Evolutionary conservation across 2,329 filamentous ascomycete species (phyloP).

Genomic region (Claviceps spartinae): DNA sequence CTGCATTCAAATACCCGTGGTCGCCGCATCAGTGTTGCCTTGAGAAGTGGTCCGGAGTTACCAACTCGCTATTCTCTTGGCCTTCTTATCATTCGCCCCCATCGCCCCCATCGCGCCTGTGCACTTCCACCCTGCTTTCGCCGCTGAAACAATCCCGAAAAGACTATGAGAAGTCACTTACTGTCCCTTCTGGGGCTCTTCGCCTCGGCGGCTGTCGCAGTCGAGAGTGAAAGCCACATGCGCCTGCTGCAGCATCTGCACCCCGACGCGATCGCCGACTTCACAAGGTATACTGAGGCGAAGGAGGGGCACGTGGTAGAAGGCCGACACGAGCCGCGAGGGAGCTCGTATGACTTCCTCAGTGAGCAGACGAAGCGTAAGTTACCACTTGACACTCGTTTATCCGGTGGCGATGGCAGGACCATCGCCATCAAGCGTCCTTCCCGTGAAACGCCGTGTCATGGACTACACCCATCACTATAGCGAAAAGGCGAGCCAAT

Average conservation of each 20-base stretch:
- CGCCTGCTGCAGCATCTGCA: background rate
- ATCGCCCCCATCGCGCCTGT: background rate
- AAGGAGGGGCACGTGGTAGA: background rate
- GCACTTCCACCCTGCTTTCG: too few species aligned
- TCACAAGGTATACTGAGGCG: background rate
- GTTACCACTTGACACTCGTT: background rate
- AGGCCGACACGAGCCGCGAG: background rate
- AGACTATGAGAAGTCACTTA: background rate
- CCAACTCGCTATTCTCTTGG: background rate
- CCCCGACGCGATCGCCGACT: background rate
- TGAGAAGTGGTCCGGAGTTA: background rate
- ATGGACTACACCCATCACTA: background rate
- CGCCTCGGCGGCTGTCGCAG: background rate
- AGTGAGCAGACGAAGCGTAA: slow-evolving; percentile 10
- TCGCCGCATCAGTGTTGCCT: background rate
- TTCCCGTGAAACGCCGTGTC: too few species aligned
- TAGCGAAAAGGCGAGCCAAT: background rate
- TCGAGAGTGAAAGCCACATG: background rate
- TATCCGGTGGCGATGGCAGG: too few species aligned
- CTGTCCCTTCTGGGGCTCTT: slow-evolving; percentile 3
- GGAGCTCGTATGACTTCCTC: slow-evolving; percentile 4
- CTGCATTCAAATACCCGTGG: background rate
- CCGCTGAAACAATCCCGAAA: background rate
- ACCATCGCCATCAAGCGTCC: too few species aligned
- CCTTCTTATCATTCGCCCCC: background rate